Conservation (phyloP, 352 stramenopile species). For the Halophytophthora polymorphica region DNA sequence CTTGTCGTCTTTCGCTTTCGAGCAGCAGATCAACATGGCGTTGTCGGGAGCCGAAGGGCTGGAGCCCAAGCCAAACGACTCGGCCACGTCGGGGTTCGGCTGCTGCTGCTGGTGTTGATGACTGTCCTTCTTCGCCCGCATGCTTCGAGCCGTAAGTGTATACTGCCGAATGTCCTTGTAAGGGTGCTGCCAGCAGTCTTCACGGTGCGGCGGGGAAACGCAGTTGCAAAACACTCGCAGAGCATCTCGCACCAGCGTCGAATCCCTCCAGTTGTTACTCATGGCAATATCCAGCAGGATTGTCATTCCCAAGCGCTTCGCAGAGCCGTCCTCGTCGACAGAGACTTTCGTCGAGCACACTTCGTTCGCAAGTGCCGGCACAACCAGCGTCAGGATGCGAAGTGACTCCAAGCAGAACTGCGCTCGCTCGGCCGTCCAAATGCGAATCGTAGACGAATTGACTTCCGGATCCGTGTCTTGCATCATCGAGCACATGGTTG, state of each 20-base stretch:
- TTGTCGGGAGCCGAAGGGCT: constrained; percentile 7
- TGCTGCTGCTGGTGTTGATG: constrained; percentile 14
- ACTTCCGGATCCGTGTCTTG: constrained; percentile 55
- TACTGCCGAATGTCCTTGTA: constrained; percentile 84
- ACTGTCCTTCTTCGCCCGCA: constrained; percentile 49
- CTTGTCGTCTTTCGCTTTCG: constrained; percentile 61
- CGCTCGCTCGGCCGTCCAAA: constrained; percentile 77
- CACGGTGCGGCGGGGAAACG: constrained; percentile 67
- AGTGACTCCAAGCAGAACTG: constrained; percentile 81
- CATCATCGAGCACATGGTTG: constrained; percentile 61
- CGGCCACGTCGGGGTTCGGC: constrained; percentile 6
- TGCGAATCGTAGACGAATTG: constrained; percentile 43
- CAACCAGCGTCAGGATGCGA: constrained; percentile 69
- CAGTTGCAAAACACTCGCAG: constrained; percentile 83
- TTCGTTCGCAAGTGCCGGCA: constrained; percentile 63
- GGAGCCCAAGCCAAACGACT: neutral
- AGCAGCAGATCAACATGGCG: constrained; percentile 40
- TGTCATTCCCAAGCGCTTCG: constrained; percentile 54
- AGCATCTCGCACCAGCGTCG: constrained; percentile 67
- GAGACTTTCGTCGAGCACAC: constrained; percentile 73
- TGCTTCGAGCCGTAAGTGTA: constrained; percentile 66
- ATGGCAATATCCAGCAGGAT: constrained; percentile 79
- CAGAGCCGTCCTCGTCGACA: constrained; percentile 35
- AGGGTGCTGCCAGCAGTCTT: constrained; percentile 83
- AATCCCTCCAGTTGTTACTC: constrained; percentile 70